Evolutionary conservation across 495 filamentous ascomycete species (phyloP).

Genomic region (Pyrenopolyporus hunteri): DNA sequence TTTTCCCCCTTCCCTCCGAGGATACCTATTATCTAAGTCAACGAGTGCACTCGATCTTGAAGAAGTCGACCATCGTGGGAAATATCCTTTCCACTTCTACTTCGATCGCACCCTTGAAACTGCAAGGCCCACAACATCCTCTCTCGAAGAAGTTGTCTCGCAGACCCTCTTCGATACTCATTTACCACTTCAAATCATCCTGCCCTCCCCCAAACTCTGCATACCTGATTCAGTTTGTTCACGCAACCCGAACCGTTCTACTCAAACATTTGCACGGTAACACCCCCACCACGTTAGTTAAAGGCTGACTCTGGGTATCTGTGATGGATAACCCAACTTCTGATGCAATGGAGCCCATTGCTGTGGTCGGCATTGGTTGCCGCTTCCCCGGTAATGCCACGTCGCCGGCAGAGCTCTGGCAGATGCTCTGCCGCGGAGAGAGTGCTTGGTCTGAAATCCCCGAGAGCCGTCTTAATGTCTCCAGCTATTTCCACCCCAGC

Average conservation of each 20-base stretch:
- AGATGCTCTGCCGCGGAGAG: constrained; percentile 61
- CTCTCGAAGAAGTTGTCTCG: neutral
- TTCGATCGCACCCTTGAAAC: neutral
- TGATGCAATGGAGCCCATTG: constrained; percentile 49
- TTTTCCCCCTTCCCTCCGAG: neutral
- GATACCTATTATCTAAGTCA: too few relatives aligned
- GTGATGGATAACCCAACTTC: neutral
- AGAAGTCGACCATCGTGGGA: too few relatives aligned
- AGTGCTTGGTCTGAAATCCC: constrained; percentile 63
- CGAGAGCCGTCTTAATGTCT: constrained; percentile 65
- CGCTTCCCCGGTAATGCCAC: constrained; percentile 57
- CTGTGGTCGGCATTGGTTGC: constrained; percentile 60
- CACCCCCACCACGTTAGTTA: neutral
- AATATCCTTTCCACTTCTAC: neutral
- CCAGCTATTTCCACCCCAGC: constrained; percentile 73
- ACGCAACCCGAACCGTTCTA: neutral
- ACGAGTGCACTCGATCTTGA: neutral
- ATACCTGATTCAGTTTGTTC: neutral
- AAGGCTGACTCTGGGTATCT: neutral
- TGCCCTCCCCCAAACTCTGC: neutral
- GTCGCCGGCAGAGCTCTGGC: constrained; percentile 59
- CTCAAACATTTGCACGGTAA: neutral
- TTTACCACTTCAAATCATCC: neutral
- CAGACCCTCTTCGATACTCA: too few relatives aligned
- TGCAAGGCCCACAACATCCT: neutral